Base-by-base conservation (phyloP, 75 land plant genomes). In the Picea sitchensis region DNA sequence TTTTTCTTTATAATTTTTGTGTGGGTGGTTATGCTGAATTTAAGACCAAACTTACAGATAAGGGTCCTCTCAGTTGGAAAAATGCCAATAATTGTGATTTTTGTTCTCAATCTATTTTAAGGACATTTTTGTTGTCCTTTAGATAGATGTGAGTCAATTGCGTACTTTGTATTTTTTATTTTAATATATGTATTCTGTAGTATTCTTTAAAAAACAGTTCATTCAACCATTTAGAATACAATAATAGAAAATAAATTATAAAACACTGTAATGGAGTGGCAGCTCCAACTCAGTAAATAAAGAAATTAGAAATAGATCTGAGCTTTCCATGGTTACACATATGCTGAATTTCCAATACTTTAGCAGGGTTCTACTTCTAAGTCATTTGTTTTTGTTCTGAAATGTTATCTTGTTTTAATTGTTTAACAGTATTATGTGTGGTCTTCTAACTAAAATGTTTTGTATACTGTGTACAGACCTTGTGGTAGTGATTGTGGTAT, bases 401-500 rank as follows among this genome's bases (percentile, higher is more conserved):
- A 64, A 64, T 64, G 6, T 71, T 51, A 32, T 71, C n/a, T 76
- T 60, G 20, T 76, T 57, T 76, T 5, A 32, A 76, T 56, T 30
- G 32, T 30, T 3, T 15, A 76, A 57, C 61, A 57, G 65, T 56
- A 60, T 17, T 17, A 31, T 3, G 32, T 56, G 21, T 71, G 26
- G 9, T 71, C 71, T 51, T 51, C 23, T 71, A 71, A 71, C 47
- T 71, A 3, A n/a, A 9, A 51, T 51, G 12, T 51, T 11, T 51
- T 51, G 12, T 51, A 9, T 32, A 54, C 56, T 61, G 5, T 62
- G 20, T 94, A 61, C 95, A 95, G 99, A 83, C 95, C 99, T 13
- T 85, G 76, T 65, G 99, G 99, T 65, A 96, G 98, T 86, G 99
- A 96, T 77, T 95, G 98, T 83, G 99, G 98, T 7, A 96, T 96